Base-by-base conservation (phyloP, 2,329 filamentous ascomycete genomes). In the Penicillium sp. region DNA sequence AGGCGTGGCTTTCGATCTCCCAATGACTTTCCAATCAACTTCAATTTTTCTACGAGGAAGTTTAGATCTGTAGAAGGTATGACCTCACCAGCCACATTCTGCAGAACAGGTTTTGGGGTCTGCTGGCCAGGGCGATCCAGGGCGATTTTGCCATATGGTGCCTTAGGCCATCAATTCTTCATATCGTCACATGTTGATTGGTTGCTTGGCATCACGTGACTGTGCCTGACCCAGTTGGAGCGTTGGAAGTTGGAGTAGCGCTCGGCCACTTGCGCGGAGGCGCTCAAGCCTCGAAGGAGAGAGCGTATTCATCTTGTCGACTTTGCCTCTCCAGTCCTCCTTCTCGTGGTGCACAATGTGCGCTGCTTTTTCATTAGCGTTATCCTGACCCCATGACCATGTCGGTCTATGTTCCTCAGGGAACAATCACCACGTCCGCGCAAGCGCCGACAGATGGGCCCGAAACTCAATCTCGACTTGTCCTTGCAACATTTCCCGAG, bases 341-440 rank as follows among this genome's bases (percentile, higher is more conserved):
- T 14, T 28, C 37, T 55, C 20, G 34, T 15, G n/a, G 15, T 48
- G 31, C 55, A 59, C 4, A 42, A 63, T 62, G 61, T 22, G 4
- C 1, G 20, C 6, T 45, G 7, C 39, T 28, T 12, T 8, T 11
- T 56, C 54, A 8, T 55, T 60, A 35, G 35, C 31, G 3, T 20
- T 17, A 14, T 35, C 31, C 34, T 65, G 45, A 59, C 11, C 17
- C 11, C 45, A 17, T 39, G 59, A 61, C 56, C 59, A 64, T 64
- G 63, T 61, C 58, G 60, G 62, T 64, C 59, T 47, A 55, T 22
- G 55, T 64, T 11, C 60, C 62, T 35, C 25, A 58, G 20, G 37
- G 57, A 20, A 58, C 58, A 45, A 34, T 57, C 51, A 31, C 42
- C 17, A 17, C 58, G 20, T n/a, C 54, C 28, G 45, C 20, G 14